A percentile compares a stretch with the other conserved stretches of the same genome.
Evolutionary conservation across 2,329 filamentous ascomycete genomes (phyloP).

Genomic region (Huntiella bhutanensis): DNA sequence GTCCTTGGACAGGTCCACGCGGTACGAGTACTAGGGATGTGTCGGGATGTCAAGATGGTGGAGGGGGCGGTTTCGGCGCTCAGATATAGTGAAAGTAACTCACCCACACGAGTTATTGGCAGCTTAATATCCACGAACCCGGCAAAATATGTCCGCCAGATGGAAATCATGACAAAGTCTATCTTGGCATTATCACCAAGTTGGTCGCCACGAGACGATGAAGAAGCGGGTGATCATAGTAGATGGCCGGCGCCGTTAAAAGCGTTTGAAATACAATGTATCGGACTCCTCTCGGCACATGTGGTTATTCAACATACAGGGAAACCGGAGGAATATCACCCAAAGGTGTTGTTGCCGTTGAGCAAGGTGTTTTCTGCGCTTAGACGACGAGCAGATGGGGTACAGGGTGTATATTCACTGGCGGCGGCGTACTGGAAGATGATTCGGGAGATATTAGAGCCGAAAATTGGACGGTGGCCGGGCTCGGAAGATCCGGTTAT

Average conservation of each 20-base stretch:
- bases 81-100: constrained; percentile 22
- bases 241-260: constrained; percentile 36
- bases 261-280: constrained; percentile 42
- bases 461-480: constrained; percentile 11
- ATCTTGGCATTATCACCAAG: constrained; percentile 49
- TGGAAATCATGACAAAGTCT: constrained; percentile 46
- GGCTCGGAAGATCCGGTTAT: constrained; percentile 14
- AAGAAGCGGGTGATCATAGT: constrained; percentile 30
- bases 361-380: constrained; percentile 11
- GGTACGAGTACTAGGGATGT: constrained; percentile 41
- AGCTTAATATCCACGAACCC: constrained; percentile 13
- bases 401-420: constrained; percentile 4
- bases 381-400: constrained; percentile 8
- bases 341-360: constrained; percentile 8
- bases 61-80: constrained; percentile 39
- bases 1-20: constrained; percentile 45
- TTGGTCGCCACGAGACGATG: constrained; percentile 44
- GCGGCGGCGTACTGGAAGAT: constrained; percentile 9
- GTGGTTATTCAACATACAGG: constrained; percentile 9
- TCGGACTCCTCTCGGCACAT: constrained; percentile 29
- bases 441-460: constrained; percentile 6
- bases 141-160: constrained; percentile 41
- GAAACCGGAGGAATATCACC: constrained; percentile 6
- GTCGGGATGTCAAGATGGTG: constrained; percentile 39
- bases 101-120: constrained; percentile 6